Base-by-base conservation (phyloP, 2,329 filamentous ascomycete genomes). In the Ophidiomyces ophidiicola region DNA sequence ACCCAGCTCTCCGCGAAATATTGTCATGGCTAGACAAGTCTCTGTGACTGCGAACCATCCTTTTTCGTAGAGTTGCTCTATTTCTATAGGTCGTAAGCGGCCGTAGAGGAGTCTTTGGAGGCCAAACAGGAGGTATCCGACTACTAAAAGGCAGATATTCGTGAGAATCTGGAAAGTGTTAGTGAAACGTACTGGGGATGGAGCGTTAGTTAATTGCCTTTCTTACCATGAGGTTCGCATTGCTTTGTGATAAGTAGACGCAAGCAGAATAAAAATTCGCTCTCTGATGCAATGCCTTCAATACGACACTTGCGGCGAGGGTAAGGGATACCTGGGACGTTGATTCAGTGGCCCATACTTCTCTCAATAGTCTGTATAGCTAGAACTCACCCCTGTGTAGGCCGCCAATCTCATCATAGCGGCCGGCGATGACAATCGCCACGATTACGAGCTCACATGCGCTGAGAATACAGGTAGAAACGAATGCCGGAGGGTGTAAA, bases 181-280 rank as follows among this genome's bases (percentile, higher is more conserved):
- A 11, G n/a, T 23, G 20, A 39, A 30, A 15, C 15, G n/a, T 7
- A 19, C 25, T 21, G 28, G 34, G 24, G 44, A 44, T 24, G 33
- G 30, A 40, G 36, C 29, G 32, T 40, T 26, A 21, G 19, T 12
- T 34, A 29, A 41, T 25, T 30, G 21, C 62, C n/a, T n/a, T n/a
- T n/a, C 74, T 50, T 61, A 90, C 83, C 75, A 96, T 82, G 38
- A 96, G 69, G 58, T 88, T 96, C 52, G 92, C 80, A 66, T 90
- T 96, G 62, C 86, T 94, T 63, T 96, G 88, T 28, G 87, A 84
- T 36, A 98, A 76, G 63, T 96, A 94, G 34, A 98, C 90, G 65
- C 86, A 90, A 49, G 90, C 87, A 39, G 88, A 92, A 67, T 98
- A 98, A 70, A 96, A 98, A 64, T 98, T 98, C 47, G 90, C 80